These are phyloP conservation scores for Trypethelium eluteriae DNA, from an alignment of 495 filamentous ascomycete species.

Conservation along the genomic window DNA sequence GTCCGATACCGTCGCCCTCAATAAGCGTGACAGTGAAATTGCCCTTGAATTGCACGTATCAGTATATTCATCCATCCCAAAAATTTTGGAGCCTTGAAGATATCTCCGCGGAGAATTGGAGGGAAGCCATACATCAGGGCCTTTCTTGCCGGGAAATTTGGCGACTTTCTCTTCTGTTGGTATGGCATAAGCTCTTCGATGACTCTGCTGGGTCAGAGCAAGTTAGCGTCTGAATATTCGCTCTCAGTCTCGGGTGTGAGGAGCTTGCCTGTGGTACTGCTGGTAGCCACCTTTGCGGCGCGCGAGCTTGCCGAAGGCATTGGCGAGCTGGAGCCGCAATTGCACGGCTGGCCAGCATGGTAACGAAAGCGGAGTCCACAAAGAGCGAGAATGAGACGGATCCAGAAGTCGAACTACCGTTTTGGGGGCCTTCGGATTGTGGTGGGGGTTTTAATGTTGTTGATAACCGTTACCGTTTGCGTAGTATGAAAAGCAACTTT, in stretches of 20 bases:
- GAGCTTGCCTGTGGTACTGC: constrained; percentile 47
- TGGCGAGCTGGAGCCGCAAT: constrained; percentile 49
- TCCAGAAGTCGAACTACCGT: neutral
- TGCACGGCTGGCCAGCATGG: constrained; percentile 54
- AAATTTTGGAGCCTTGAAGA: constrained; percentile 33
- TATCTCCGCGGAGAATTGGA: constrained; percentile 11
- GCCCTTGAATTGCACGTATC: constrained; percentile 50
- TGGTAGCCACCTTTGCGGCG: constrained; percentile 42
- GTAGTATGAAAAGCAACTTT: constrained; percentile 8
- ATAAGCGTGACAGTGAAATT: constrained; percentile 94
- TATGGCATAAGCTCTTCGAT: constrained; percentile 42
- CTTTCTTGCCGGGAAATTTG: constrained; percentile 86
- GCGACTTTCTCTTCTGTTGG: constrained; percentile 67
- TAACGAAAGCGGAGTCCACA: constrained; percentile 24
- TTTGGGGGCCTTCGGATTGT: neutral
- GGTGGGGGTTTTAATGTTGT: constrained; percentile 1
- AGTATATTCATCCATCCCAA: constrained; percentile 8
- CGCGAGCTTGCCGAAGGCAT: constrained; percentile 47
- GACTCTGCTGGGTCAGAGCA: constrained; percentile 18
- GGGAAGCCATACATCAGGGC: constrained; percentile 61
- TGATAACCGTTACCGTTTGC: neutral
- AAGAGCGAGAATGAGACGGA: neutral
- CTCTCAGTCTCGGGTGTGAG: constrained; percentile 13
- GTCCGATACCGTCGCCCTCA: constrained; percentile 94
- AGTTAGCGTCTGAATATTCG: neutral